These are phyloP conservation scores for Myxozyma vanderwaltii DNA, from an alignment of 805 yeast genomes.

Conservation along the genomic window DNA sequence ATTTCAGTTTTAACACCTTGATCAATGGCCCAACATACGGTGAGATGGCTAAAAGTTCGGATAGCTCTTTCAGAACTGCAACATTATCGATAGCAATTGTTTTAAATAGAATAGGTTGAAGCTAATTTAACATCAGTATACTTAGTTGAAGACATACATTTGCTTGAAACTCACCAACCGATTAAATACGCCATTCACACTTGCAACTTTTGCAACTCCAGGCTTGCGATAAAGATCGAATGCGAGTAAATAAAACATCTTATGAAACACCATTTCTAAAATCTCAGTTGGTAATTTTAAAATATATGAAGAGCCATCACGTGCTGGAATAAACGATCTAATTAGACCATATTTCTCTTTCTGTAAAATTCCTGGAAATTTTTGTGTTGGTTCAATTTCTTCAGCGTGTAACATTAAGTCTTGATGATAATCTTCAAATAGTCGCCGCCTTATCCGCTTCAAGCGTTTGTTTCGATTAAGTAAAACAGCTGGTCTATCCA, in stretches of 20 bases:
- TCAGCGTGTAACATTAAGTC: not conserved
- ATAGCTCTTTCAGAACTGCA: slow-evolving; percentile 6
- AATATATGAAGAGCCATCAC: slow-evolving; percentile 19
- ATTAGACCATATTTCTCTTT: slow-evolving; percentile 23
- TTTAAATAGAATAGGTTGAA: slow-evolving; percentile 16
- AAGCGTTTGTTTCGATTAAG: slow-evolving; percentile 17
- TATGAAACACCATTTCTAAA: slow-evolving; percentile 13
- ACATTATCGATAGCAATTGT: slow-evolving; percentile 3
- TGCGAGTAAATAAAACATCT: slow-evolving; percentile 11
- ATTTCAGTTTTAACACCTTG: slow-evolving; percentile 8
- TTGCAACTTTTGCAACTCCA: slow-evolving; percentile 20
- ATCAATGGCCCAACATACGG: slow-evolving; percentile 12
- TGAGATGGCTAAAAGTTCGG: not conserved
- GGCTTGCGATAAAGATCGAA: slow-evolving; percentile 12
- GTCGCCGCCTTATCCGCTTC: slow-evolving; percentile 13
- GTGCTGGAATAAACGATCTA: slow-evolving; percentile 23
- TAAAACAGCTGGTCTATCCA: slow-evolving; percentile 5
- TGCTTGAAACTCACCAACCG: not conserved
- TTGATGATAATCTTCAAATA: slow-evolving; percentile 7
- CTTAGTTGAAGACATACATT: not conserved
- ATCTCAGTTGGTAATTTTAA: slow-evolving; percentile 21
- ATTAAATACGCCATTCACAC: slow-evolving; percentile 6
- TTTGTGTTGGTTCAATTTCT: not conserved
- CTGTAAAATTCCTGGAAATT: slow-evolving; percentile 13
- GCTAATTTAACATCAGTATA: slow-evolving; percentile 3